These are phyloP conservation scores for Diaporthe citrichinensis DNA, from an alignment of 2,329 filamentous ascomycete genomes.

Conservation along the genomic window DNA sequence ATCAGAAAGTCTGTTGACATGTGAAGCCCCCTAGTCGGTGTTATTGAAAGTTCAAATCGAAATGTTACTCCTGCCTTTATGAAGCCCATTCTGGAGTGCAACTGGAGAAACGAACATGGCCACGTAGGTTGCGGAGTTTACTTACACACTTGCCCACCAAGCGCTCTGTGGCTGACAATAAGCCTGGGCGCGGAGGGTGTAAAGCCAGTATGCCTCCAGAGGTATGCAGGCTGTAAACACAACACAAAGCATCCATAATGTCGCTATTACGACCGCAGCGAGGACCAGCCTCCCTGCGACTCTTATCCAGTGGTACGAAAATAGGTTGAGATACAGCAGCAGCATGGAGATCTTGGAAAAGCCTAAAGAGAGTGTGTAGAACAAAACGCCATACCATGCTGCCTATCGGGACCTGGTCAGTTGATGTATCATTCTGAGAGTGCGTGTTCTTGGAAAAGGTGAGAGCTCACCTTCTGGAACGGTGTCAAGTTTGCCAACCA, in stretches of 20 bases:
- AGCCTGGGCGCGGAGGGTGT: constrained; percentile 35
- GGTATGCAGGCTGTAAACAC: constrained; percentile 51
- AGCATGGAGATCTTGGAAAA: constrained; percentile 50
- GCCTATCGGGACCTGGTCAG: constrained; percentile 37
- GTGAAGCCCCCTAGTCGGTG: constrained; percentile 43
- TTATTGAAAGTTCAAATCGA: not conserved
- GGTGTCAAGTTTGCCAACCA: constrained; percentile 12
- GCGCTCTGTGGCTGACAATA: constrained; percentile 27
- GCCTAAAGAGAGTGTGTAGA: constrained; percentile 48
- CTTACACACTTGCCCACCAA: constrained; percentile 45
- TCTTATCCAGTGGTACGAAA: constrained; percentile 49
- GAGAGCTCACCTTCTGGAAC: constrained; percentile 20
- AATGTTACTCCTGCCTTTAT: not conserved
- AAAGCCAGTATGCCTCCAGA: constrained; percentile 50
- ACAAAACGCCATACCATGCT: constrained; percentile 48
- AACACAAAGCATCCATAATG: constrained; percentile 47
- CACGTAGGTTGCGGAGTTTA: not conserved
- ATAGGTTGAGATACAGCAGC: constrained; percentile 49
- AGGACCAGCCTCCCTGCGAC: constrained; percentile 48
- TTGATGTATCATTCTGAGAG: not conserved
- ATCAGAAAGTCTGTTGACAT: constrained; percentile 47
- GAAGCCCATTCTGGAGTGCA: not conserved
- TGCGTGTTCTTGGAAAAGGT: no score
- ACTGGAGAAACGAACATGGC: not conserved
- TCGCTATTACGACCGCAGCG: constrained; percentile 46